Evolutionary conservation across 306 rosid genomes (phyloP), one percentile per base, ranked within the genome.

Genomic region (Sesbania bispinosa): DNA sequence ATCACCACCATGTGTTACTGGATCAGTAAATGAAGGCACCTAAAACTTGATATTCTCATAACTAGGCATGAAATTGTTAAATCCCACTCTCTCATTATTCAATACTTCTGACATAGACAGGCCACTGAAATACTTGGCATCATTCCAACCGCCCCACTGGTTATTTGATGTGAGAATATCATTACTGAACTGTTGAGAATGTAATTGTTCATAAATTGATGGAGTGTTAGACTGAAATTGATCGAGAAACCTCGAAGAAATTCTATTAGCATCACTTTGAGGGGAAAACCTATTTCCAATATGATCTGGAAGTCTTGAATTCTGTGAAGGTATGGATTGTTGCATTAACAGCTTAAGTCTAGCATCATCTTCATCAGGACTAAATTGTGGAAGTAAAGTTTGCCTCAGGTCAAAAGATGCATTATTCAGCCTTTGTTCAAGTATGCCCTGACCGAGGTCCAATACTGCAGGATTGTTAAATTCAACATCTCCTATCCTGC

Each of bases 141-240:
- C 79, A 69, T 78, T 79, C 88, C 85, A 77, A 70, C 61, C 64
- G 55, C 69, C 75, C 65, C 83, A 71, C 42, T 54, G 82, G 77
- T 68, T 64, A 77, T 73, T 76, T 68, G 87, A 62, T 18, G 75
- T 10, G 7, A 62, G 71, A 61, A 27, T 26, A 80, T 77, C 73
- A 63, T 63, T 33, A 46, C 46, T 39, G 59, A 67, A 43, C 75
- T 69, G 81, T 47, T 80, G 88, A 50, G 84, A 68, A 73, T 69
- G 77, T 32, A 84, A 13, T 33, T 66, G 85, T 14, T 52, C 76
- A 6, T 65, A 84, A 19, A 76, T 52, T 46, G 85, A 52, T 57
- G 81, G 75, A 71, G 67, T 75, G 71, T 54, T 75, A 16, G 80
- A 74, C 30, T 79, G 84, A 47, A 80, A 74, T 59, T 80, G 83